These are phyloP conservation scores for Fusarium solani-melongenae DNA, from an alignment of 2,329 filamentous ascomycete genomes.

Conservation along the genomic window DNA sequence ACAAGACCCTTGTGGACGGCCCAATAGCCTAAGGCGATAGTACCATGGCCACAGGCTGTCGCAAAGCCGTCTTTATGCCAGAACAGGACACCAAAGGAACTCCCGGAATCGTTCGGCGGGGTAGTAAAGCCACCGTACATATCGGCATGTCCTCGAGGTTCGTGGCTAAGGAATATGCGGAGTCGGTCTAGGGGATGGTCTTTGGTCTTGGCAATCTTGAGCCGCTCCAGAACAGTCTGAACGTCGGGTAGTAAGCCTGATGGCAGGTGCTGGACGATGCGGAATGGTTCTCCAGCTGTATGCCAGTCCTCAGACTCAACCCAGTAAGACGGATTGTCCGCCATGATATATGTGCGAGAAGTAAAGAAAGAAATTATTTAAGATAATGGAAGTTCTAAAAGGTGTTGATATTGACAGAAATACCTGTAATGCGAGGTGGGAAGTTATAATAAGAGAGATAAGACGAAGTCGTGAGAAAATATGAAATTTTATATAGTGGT, in stretches of 20 bases:
- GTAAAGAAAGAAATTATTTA: not conserved
- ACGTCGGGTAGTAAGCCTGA: not conserved
- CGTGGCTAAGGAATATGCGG: conserved; percentile 30
- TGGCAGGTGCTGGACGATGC: conserved; percentile 32
- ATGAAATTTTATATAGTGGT: not conserved
- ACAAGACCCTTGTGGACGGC: not conserved
- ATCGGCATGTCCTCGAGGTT: conserved; percentile 31
- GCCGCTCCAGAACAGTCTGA: conserved; percentile 6
- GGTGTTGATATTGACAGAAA: not conserved
- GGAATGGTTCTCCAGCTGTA: conserved; percentile 42
- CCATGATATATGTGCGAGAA: not conserved
- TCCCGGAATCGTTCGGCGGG: conserved; percentile 28
- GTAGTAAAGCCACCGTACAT: conserved; percentile 44
- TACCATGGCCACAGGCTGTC: not conserved
- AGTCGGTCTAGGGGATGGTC: conserved; percentile 11
- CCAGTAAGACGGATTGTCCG: not conserved
- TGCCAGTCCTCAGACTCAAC: not conserved
- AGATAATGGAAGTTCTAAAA: not conserved
- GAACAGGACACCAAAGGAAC: conserved; percentile 41
- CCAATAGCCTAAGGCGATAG: not conserved
- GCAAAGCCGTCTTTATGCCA: conserved; percentile 44
- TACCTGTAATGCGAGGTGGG: not conserved
- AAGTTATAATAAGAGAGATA: not conserved
- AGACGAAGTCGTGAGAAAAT: not conserved
- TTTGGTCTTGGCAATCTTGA: not conserved